Evolutionary conservation across 2,329 filamentous ascomycete genomes (phyloP).

Genomic region (Ophiocordyceps camponoti-rufipedis): DNA sequence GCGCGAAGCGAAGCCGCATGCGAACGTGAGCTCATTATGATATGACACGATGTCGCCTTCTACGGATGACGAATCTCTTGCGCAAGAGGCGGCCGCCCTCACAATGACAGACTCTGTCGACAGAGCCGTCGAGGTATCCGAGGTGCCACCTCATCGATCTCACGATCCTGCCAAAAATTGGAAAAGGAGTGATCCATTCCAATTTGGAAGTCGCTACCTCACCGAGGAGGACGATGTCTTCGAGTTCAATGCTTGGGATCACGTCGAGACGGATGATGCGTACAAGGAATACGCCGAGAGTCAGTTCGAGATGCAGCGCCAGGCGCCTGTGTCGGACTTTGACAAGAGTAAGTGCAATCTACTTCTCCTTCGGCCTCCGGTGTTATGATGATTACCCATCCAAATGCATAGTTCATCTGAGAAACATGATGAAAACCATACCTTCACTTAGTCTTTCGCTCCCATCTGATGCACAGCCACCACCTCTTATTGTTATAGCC

Average conservation of each 20-base stretch:
- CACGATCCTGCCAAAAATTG: conserved; percentile 55
- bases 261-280: conserved; percentile 78
- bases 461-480: conserved; percentile 41
- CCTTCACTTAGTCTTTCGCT: conserved; percentile 46
- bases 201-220: conserved; percentile 81
- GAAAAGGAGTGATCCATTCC: conserved; percentile 83
- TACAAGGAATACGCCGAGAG: conserved; percentile 74
- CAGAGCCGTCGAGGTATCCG: conserved; percentile 3
- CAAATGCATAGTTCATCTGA: conserved; percentile 58
- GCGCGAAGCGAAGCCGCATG: not conserved
- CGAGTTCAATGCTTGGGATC: conserved; percentile 98
- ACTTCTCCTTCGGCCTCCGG: conserved; percentile 7
- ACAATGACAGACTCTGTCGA: conserved; percentile 3
- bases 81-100: conserved; percentile 9
- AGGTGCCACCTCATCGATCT: conserved; percentile 43
- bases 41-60: conserved; percentile 1
- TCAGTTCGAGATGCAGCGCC: conserved; percentile 72
- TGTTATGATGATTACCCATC: conserved; percentile 37
- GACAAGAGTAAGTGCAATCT: conserved; percentile 49
- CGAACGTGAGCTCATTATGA: not conserved
- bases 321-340: conserved; percentile 78
- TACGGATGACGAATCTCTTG: conserved; percentile 2
- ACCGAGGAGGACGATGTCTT: conserved; percentile 78
- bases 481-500: too few species aligned
- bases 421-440: conserved; percentile 41